A percentile compares a stretch with the other conserved stretches of the same genome.
Evolutionary conservation across 176 grass and related monocot genomes (phyloP).

Genomic region (Triticum urartu): DNA sequence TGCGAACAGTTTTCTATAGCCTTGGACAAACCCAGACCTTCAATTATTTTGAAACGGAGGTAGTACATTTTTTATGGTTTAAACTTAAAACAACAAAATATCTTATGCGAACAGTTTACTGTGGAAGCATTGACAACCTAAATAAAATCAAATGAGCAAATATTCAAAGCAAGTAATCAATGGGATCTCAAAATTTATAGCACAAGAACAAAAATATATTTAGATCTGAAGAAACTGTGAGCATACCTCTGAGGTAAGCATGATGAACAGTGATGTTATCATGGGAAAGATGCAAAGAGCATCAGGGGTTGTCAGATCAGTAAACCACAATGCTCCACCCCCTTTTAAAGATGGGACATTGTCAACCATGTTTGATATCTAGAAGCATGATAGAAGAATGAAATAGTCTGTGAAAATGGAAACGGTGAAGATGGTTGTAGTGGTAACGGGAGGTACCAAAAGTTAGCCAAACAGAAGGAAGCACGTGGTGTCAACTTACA

Average conservation of each 20-base stretch:
- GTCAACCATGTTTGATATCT: constrained; percentile 79
- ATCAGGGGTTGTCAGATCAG: constrained; percentile 78
- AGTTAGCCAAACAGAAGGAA: neutral
- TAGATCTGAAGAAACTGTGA: neutral
- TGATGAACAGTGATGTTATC: constrained; percentile 51
- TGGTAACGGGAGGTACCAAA: neutral
- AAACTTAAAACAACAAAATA: neutral
- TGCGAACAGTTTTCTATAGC: too few relatives aligned
- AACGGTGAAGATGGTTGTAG: neutral
- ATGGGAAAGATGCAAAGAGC: constrained; percentile 55
- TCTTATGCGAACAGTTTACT: neutral
- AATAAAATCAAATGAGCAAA: constrained; percentile 2
- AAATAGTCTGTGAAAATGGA: neutral
- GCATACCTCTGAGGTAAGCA: constrained; percentile 60
- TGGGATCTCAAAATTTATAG: neutral
- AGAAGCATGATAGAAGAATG: constrained; percentile 33
- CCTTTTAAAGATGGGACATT: constrained; percentile 80
- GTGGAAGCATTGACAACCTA: neutral
- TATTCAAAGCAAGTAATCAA: neutral
- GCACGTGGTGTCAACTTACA: constrained; percentile 23
- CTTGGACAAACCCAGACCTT: too few relatives aligned
- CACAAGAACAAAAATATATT: constrained; percentile 2
- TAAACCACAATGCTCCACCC: constrained; percentile 88
- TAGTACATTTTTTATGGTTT: neutral
- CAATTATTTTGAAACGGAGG: too few relatives aligned